Percentiles rank a stretch among this genome's conserved stretches.
Evolutionary conservation across 495 filamentous ascomycete genomes (phyloP).

Genomic region (Aspergillus kassunensis): DNA sequence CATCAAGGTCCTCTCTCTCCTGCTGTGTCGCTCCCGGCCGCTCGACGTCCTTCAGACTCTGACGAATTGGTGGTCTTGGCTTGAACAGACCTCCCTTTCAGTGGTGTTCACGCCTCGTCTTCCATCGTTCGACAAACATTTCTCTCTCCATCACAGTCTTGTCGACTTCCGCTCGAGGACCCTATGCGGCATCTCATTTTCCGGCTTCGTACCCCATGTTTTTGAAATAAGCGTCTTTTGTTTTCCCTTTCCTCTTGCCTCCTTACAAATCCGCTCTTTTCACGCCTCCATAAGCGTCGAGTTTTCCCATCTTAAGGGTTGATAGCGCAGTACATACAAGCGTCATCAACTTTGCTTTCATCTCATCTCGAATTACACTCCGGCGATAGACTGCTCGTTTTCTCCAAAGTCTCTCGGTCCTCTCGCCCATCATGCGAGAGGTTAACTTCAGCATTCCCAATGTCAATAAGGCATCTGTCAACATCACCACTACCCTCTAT

Average conservation of each 20-base stretch:
- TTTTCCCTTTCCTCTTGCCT: neutral
- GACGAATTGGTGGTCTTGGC: constrained; percentile 21
- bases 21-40: constrained; percentile 3
- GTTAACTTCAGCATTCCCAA: constrained; percentile 99
- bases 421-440: constrained; percentile 74
- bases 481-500: constrained; percentile 97
- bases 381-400: neutral
- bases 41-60: constrained; percentile 7
- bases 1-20: neutral
- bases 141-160: constrained; percentile 2
- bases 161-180: constrained; percentile 11
- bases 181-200: neutral
- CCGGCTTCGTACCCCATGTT: constrained; percentile 11
- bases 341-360: neutral
- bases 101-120: constrained; percentile 2
- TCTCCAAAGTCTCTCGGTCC: neutral
- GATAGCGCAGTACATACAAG: constrained; percentile 7
- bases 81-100: constrained; percentile 19
- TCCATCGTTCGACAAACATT: constrained; percentile 15
- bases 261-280: neutral
- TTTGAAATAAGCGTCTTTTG: constrained; percentile 6
- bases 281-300: constrained; percentile 4
- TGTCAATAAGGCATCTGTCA: constrained; percentile 99
- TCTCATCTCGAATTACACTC: neutral
- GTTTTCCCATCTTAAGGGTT: constrained; percentile 19